Evolutionary conservation across 2,329 filamentous ascomycete species (phyloP).

Genomic region (Thielaviopsis musarum): DNA sequence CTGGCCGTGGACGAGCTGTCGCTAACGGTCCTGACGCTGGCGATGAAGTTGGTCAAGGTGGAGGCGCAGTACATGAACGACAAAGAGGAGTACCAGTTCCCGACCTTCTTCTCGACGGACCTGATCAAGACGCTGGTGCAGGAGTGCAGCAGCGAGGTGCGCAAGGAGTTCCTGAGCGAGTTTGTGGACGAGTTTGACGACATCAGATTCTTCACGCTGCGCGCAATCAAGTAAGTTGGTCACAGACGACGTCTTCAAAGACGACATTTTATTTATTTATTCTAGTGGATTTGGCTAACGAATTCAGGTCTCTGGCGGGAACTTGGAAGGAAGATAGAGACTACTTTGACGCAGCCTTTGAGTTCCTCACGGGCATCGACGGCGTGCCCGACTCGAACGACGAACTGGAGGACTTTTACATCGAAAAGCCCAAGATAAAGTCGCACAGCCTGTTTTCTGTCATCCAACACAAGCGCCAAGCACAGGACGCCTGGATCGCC

Average conservation of each 20-base stretch:
- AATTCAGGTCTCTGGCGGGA: slow-evolving; percentile 19
- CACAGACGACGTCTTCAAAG: neutral
- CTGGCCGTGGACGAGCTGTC: slow-evolving; percentile 48
- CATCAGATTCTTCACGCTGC: slow-evolving; percentile 67
- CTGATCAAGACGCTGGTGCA: slow-evolving; percentile 37
- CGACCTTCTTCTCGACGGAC: slow-evolving; percentile 18
- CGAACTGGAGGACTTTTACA: slow-evolving; percentile 53
- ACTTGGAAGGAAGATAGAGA: slow-evolving; percentile 16
- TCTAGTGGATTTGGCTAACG: slow-evolving; percentile 7
- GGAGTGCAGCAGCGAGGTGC: slow-evolving; percentile 39
- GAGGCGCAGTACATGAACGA: slow-evolving; percentile 48
- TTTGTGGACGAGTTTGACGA: slow-evolving; percentile 72
- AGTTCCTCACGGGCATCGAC: slow-evolving; percentile 50
- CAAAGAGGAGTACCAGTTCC: slow-evolving; percentile 51
- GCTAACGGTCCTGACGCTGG: slow-evolving; percentile 55
- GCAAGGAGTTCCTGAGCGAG: slow-evolving; percentile 58
- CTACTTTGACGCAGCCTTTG: slow-evolving; percentile 39
- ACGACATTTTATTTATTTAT: neutral
- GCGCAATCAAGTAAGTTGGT: slow-evolving; percentile 47
- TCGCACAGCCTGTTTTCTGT: slow-evolving; percentile 49
- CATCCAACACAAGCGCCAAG: slow-evolving; percentile 57
- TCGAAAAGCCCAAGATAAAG: slow-evolving; percentile 46
- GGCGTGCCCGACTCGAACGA: slow-evolving; percentile 49
- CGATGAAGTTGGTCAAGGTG: slow-evolving; percentile 72
- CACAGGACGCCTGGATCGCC: slow-evolving; percentile 74